Base-by-base conservation (phyloP, 331 rosid species). In the Ulmus americana region DNA sequence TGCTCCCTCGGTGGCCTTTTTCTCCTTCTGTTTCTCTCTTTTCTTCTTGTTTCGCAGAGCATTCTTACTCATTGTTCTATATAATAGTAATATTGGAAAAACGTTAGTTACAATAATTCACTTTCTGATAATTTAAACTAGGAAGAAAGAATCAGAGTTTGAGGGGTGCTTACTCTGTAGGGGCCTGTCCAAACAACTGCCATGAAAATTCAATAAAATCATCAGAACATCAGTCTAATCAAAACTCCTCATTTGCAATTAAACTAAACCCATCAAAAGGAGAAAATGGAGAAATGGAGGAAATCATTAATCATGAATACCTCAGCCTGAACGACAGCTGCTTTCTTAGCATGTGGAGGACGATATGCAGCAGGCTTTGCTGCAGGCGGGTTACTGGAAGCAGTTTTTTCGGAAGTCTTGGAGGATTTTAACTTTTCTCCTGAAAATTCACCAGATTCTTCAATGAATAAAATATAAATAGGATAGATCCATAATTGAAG, bases 311-410 rank as follows among this genome's bases (percentile, higher is more conserved):
- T 15, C 43, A 45, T 54, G 10, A 8, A 74, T 83, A 92, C 97
- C 96, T 85, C 84, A 7, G 97, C 96, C 85, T 86, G 88, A 79
- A 88, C 70, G 59, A 70, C 75, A 77, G 94, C 94, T 5, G 96
- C 90, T 71, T 15, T 74, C 80, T 88, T 88, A 49, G 95, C 94
- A 69, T 92, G 90, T 50, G 97, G 97, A 6, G 97, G 97, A 49
- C 91, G 85, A 76, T 92, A 88, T 39, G 97, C 96, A n/a, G 91
- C 94, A 18, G 95, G 97, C 68, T 87, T 90, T 70, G 77, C 92
- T 16, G 86, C 73, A 52, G 80, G 55, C 10, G 88, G 81, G 66
- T 83, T 85, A 48, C 77, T 45, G 39, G 80, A 46, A 52, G 76
- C 63, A 35, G 77, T 51, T 80, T 79, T 90, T 39, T 22, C 39